Conservation (phyloP, 1,139 yeast species). For the Geotrichum histeridarum region DNA sequence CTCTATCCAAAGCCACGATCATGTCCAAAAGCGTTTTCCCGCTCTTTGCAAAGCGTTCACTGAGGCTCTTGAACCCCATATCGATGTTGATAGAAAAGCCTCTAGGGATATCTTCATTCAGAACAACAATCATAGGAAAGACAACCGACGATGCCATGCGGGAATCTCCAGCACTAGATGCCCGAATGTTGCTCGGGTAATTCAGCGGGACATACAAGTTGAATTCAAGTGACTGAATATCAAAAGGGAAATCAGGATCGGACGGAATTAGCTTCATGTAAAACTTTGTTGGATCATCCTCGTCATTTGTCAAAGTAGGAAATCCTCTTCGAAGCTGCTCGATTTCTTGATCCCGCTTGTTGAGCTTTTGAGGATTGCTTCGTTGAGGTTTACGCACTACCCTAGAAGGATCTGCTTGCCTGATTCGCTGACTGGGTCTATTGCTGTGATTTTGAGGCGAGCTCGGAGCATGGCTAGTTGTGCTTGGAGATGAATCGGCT, state of each 20-base stretch:
- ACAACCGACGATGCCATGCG: slow-evolving; percentile 1
- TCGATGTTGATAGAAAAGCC: slow-evolving; percentile 67
- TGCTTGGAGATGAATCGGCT: not conserved
- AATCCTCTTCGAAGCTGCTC: slow-evolving; percentile 17
- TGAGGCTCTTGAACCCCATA: slow-evolving; percentile 54
- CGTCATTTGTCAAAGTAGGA: slow-evolving; percentile 7
- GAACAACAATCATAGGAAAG: slow-evolving; percentile 38
- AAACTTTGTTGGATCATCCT: slow-evolving; percentile 18
- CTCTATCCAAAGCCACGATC: slow-evolving; percentile 51
- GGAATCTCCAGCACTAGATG: not conserved
- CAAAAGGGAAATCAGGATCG: slow-evolving; percentile 74
- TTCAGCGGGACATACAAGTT: slow-evolving; percentile 51
- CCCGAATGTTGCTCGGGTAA: slow-evolving; percentile 43
- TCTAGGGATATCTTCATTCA: slow-evolving; percentile 65
- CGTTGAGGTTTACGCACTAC: slow-evolving; percentile 25
- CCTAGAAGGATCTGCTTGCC: slow-evolving; percentile 16
- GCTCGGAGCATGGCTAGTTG: not conserved
- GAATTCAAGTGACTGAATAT: slow-evolving; percentile 48
- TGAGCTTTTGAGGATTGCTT: slow-evolving; percentile 19
- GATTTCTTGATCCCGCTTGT: slow-evolving; percentile 21
- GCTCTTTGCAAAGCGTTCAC: slow-evolving; percentile 20
- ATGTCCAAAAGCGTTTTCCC: slow-evolving; percentile 45
- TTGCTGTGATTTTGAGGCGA: not conserved
- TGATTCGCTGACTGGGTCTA: slow-evolving; percentile 17
- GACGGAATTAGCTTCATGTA: slow-evolving; percentile 44